Evolutionary conservation across 495 filamentous ascomycete species (phyloP).

Genomic region (Hypoxylon fragiforme): DNA sequence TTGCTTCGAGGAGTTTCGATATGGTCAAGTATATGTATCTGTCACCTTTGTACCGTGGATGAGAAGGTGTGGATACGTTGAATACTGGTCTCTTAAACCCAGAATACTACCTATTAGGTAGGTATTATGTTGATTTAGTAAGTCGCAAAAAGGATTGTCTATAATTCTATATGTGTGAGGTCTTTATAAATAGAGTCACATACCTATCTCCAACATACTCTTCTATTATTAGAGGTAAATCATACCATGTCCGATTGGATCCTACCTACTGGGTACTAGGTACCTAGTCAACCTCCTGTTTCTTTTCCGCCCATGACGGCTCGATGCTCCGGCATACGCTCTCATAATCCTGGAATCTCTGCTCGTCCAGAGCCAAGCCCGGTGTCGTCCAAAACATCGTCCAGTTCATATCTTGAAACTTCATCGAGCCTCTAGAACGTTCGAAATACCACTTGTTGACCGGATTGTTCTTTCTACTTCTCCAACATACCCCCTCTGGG

Average conservation of each 20-base stretch:
- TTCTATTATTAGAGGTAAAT: no score
- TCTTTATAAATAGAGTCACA: no score
- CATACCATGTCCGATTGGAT: no score
- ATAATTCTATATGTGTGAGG: no score
- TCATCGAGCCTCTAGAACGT: conserved; percentile 77
- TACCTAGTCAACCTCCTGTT: conserved; percentile 60
- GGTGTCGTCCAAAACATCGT: conserved; percentile 98
- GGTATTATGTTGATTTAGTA: no score
- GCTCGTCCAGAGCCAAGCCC: conserved; percentile 51
- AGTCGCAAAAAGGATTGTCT: no score
- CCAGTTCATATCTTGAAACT: conserved; percentile 78
- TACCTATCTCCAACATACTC: no score
- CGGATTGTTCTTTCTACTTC: conserved; percentile 77
- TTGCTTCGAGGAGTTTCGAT: not conserved
- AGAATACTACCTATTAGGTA: no score
- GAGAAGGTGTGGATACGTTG: no score
- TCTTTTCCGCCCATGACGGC: conserved; percentile 82
- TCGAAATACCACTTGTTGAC: conserved; percentile 98
- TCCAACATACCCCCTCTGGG: conserved; percentile 78
- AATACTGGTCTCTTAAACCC: no score
- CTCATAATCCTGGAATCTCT: conserved; percentile 77
- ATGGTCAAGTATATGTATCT: not conserved
- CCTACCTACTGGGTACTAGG: no score
- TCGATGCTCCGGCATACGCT: conserved; percentile 75
- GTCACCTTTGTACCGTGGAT: no score